Evolutionary conservation across 2,329 filamentous ascomycete species (phyloP).

Genomic region (Periconia digitata): DNA sequence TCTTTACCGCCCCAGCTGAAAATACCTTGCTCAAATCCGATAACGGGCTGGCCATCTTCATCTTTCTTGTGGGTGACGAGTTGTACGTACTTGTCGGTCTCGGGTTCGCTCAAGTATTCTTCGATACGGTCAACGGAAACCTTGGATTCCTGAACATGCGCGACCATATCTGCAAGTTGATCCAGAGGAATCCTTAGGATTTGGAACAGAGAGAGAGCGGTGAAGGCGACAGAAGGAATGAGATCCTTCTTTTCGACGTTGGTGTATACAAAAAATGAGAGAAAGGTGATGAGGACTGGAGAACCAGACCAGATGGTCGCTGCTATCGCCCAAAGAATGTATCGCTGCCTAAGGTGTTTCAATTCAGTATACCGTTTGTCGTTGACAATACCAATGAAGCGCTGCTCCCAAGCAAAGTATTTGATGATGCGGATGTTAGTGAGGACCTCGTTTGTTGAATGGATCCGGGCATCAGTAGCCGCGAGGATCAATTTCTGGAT

Average conservation of each 20-base stretch:
- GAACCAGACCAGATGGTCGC: constrained; percentile 97
- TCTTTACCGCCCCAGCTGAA: constrained; percentile 80
- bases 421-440: constrained; percentile 99
- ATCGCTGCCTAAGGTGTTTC: constrained; percentile 74
- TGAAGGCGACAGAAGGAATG: constrained; percentile 91
- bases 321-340: constrained; percentile 87
- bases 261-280: constrained; percentile 93
- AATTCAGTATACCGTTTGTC: constrained; percentile 84
- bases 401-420: constrained; percentile 97
- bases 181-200: constrained; percentile 90
- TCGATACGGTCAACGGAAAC: constrained; percentile 97
- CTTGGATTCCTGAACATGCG: constrained; percentile 95
- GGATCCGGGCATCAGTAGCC: constrained; percentile 92
- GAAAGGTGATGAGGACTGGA: constrained; percentile 91
- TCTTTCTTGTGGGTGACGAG: constrained; percentile 70
- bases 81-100: constrained; percentile 93
- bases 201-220: constrained; percentile 92
- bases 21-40: constrained; percentile 82
- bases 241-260: constrained; percentile 85
- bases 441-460: constrained; percentile 93
- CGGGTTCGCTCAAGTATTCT: constrained; percentile 87
- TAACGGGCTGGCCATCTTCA: constrained; percentile 69
- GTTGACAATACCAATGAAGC: constrained; percentile 82
- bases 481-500: constrained; percentile 90
- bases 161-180: constrained; percentile 97